Evolutionary conservation across 176 grass and related monocot genomes (phyloP).

Genomic region (Bromus sterilis): DNA sequence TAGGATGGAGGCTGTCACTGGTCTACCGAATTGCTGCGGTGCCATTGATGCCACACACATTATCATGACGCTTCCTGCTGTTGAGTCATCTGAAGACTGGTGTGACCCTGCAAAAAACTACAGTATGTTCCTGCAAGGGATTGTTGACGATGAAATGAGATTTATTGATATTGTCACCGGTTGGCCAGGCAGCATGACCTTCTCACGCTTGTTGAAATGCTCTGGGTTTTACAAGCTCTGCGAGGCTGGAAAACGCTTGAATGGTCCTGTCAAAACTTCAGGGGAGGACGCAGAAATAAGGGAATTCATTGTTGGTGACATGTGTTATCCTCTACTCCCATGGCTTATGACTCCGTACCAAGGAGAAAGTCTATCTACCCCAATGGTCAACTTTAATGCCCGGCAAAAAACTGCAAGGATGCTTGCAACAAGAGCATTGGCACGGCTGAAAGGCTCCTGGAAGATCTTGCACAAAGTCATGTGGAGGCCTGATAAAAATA

Average conservation of each 20-base stretch:
- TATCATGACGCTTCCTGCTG: conserved; percentile 89
- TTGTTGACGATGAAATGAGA: conserved; percentile 85
- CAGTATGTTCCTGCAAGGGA: conserved; percentile 92
- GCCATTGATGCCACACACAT: conserved; percentile 88
- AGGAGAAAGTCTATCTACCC: conserved; percentile 44
- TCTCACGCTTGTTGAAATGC: conserved; percentile 68
- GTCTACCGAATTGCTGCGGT: conserved; percentile 84
- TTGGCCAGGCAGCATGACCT: conserved; percentile 81
- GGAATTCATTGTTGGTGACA: conserved; percentile 79
- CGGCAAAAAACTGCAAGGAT: conserved; percentile 44
- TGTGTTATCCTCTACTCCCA: conserved; percentile 60
- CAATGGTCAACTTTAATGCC: conserved; percentile 44
- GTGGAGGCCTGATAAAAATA: conserved; percentile 96
- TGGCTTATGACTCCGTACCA: conserved; percentile 91
- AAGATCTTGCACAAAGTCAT: conserved; percentile 98
- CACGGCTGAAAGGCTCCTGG: conserved; percentile 88
- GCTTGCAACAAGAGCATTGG: conserved; percentile 56
- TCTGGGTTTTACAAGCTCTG: conserved; percentile 81
- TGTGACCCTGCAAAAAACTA: conserved; percentile 77
- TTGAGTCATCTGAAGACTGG: conserved; percentile 92
- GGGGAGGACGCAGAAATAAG: conserved; percentile 53
- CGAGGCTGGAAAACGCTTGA: conserved; percentile 50
- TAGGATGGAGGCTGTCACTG: conserved; percentile 42
- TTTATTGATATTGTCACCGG: conserved; percentile 96
- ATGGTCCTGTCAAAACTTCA: conserved; percentile 50